phyloP scores from a whole-genome alignment of 768 basidiomycete genomes.

The Lactifluus echinatus region DNA sequence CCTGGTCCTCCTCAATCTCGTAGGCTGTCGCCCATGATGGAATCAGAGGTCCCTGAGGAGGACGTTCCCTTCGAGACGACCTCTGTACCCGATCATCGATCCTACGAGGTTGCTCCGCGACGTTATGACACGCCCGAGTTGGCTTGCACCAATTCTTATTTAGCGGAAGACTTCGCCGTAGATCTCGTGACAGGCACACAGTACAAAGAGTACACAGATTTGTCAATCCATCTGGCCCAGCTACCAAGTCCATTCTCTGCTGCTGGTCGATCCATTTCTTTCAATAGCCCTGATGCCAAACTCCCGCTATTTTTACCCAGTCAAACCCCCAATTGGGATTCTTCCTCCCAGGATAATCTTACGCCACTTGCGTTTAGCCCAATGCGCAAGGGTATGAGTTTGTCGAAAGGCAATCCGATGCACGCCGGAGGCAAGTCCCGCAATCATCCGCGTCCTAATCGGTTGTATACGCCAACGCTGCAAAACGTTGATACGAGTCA shows the following conservation, averaged over 20 bases:
- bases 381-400: not conserved
- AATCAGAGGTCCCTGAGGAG: not conserved
- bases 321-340: constrained; percentile 8
- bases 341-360: not conserved
- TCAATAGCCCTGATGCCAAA: not conserved
- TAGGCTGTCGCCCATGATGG: not conserved
- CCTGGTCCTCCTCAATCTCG: not conserved
- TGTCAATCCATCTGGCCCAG: not conserved
- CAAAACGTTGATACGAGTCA: not conserved
- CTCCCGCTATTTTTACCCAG: constrained; percentile 7
- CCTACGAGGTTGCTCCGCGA: not conserved
- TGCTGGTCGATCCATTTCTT: not conserved
- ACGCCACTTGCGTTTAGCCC: not conserved
- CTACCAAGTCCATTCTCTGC: not conserved
- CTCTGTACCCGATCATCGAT: not conserved
- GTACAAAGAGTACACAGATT: not conserved
- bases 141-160: not conserved
- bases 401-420: not conserved
- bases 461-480: not conserved
- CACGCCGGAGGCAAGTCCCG: not conserved
- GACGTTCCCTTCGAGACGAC: not conserved
- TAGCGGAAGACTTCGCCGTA: not conserved
- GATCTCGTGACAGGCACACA: not conserved
- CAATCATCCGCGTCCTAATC: not conserved
- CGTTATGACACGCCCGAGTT: not conserved